Base-by-base conservation (phyloP, 306 rosid genomes). In the Parietaria judaica region DNA sequence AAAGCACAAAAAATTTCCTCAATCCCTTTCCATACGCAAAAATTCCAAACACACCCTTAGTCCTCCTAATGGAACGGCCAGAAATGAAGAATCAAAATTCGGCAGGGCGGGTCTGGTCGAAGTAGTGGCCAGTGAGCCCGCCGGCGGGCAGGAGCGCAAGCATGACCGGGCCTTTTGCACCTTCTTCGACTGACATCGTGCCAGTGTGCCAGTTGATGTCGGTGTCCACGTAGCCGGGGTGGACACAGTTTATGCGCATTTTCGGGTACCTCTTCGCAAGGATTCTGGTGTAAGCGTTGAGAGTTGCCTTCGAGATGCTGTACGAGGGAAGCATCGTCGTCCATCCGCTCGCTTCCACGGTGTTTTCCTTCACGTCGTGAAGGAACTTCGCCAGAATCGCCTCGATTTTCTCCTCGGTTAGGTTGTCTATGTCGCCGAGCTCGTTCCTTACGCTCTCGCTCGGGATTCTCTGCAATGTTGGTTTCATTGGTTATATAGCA, bases 331-430 rank as follows among this genome's bases (percentile, higher is more conserved):
- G 74, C 86, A 85, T 78, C 75, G 59, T 50, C 37, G 58, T 1
- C 94, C 94, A 85, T 50, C 84, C 86, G 58, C 80, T 82, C 13
- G 64, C 72, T 69, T 82, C 86, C 50, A 80, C 68, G 34, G 55
- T 46, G 50, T 82, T 75, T 66, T 58, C 84, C 68, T 76, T 73
- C 41, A 75, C 44, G 65, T 82, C 84, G 13, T 58, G 11, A 41
- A 76, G 54, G 56, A 78, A 80, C 53, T 46, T 80, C 71, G 54
- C 67, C 70, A 86, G 14, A 49, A 73, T 8, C 36, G 14, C 79
- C 11, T 83, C 94, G 58, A 86, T 58, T 72, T 67, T 82, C 67
- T 73, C 83, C 65, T 78, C 89, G 0, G 66, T 75, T 15, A 85
- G 64, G 58, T 65, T 55, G 23, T 61, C 79, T 12, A 75, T 36